Conservation (phyloP, 345 rosid species). For the Corchorus olitorius region DNA sequence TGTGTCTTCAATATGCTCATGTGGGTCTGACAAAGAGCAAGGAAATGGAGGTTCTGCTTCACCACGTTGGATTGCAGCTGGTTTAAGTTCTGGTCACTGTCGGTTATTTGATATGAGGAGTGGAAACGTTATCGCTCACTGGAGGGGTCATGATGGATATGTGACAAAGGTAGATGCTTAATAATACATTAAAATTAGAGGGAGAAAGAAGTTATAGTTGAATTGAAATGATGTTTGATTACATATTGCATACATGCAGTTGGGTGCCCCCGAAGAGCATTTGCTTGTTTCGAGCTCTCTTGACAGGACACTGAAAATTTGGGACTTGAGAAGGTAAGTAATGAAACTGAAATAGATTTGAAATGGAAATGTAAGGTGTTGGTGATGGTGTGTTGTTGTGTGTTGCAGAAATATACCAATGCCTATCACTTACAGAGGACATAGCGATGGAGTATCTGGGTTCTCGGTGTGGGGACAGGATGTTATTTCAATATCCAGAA, state of each 20-base stretch:
- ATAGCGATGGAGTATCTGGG: conserved; percentile 73
- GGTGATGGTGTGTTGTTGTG: background rate
- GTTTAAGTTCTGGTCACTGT: conserved; percentile 88
- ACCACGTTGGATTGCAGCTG: conserved; percentile 82
- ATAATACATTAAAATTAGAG: conserved; percentile 12
- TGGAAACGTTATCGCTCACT: conserved; percentile 64
- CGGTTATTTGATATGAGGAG: conserved; percentile 76
- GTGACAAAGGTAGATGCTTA: conserved; percentile 64
- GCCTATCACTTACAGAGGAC: conserved; percentile 64
- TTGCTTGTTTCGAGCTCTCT: conserved; percentile 92
- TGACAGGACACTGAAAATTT: conserved; percentile 69
- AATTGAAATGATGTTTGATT: conserved; percentile 1
- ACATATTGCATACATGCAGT: conserved; percentile 43
- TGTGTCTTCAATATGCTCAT: conserved; percentile 80
- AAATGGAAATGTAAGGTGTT: background rate
- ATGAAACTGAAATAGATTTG: background rate
- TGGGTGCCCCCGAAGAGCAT: conserved; percentile 81
- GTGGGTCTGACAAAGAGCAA: conserved; percentile 55
- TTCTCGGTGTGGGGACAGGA: conserved; percentile 91
- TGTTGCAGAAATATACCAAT: conserved; percentile 60
- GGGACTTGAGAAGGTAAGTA: conserved; percentile 85
- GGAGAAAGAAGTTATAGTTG: conserved; percentile 7
- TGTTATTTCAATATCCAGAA: conserved; percentile 78
- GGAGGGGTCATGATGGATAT: conserved; percentile 94
- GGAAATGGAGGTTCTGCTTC: conserved; percentile 50